Evolutionary conservation across 78 protist species (phyloP).

Genomic region (Protostelium mycophagum): DNA sequence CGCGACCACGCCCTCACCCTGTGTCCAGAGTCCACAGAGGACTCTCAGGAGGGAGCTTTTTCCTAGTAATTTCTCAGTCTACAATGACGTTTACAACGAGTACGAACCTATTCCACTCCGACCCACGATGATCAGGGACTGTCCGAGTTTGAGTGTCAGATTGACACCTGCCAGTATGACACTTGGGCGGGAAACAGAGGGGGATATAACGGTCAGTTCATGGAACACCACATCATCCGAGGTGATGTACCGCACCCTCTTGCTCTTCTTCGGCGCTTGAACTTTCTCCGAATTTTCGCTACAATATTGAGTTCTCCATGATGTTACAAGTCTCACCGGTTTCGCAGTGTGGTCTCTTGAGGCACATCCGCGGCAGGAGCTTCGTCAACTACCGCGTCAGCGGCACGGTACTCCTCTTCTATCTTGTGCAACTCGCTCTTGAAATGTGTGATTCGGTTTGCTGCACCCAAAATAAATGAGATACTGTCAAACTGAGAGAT

Average conservation of each 20-base stretch:
- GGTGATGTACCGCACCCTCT: background rate
- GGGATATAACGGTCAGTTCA: background rate
- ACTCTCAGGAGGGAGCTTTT: slow-evolving; percentile 77
- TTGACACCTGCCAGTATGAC: background rate
- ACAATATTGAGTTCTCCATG: too few species aligned
- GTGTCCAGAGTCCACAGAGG: slow-evolving; percentile 83
- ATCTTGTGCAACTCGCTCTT: background rate
- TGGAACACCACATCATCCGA: background rate
- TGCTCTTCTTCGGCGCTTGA: background rate
- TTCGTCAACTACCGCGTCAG: background rate
- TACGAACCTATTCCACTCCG: background rate
- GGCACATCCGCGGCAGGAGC: background rate
- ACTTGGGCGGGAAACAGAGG: background rate
- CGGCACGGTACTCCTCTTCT: background rate
- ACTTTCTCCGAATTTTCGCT: background rate
- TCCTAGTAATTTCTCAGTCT: slow-evolving; percentile 13
- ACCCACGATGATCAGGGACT: background rate
- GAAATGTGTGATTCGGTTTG: background rate
- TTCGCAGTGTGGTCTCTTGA: background rate
- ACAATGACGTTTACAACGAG: background rate
- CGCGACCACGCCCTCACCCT: slow-evolving; percentile 51
- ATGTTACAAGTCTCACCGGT: too few species aligned
- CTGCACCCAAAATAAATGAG: background rate
- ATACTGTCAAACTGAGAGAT: background rate
- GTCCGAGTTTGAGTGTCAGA: background rate